Evolutionary conservation across 2,329 filamentous ascomycete species (phyloP), one percentile per base, ranked within the genome.

Genomic region (Emergomyces pasteurianus): DNA sequence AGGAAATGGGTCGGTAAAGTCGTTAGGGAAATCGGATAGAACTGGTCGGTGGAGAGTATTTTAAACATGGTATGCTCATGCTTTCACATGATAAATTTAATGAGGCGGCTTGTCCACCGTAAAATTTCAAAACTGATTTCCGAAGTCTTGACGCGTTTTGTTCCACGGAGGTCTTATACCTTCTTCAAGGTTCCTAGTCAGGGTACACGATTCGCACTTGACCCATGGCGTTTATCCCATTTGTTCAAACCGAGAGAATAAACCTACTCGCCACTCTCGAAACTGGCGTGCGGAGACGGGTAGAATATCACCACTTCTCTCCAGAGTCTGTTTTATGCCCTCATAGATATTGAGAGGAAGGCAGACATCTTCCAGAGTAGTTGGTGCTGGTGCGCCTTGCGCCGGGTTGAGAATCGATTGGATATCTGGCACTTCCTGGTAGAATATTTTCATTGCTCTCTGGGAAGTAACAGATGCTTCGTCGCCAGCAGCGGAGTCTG

Each of bases 391-490:
- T 50, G 75, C 69, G 1, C 73, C 74, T 12, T 63, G 62, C 47
- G 73, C 72, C 0, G 72, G 71, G 53, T 74, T 67, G 10, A 77
- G 69, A n/a, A 74, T 64, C 23, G 63, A 65, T 26, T 72, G 71
- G 6, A 71, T 69, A 60, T 77, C 66, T 31, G 50, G 23, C 16
- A 64, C 46, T 52, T 65, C 57, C 63, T 80, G 75, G 67, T 79
- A 85, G 61, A 86, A 78, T 23, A 85, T 72, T 65, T 85, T 86
- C 73, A 82, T 77, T 1, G 81, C 81, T n/a, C 80, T 77, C 55
- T 73, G 72, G 2, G 71, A 66, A 50, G 77, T 72, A 9, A 72
- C 65, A 21, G 38, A 40, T 18, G 40, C 47, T 10, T 40, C 10
- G 46, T 26, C 26, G 18, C 6, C 52, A 7, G n/a, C 18, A 43